Base-by-base conservation (phyloP, 2,329 filamentous ascomycete genomes). In the Gnomoniopsis smithogilvyi region DNA sequence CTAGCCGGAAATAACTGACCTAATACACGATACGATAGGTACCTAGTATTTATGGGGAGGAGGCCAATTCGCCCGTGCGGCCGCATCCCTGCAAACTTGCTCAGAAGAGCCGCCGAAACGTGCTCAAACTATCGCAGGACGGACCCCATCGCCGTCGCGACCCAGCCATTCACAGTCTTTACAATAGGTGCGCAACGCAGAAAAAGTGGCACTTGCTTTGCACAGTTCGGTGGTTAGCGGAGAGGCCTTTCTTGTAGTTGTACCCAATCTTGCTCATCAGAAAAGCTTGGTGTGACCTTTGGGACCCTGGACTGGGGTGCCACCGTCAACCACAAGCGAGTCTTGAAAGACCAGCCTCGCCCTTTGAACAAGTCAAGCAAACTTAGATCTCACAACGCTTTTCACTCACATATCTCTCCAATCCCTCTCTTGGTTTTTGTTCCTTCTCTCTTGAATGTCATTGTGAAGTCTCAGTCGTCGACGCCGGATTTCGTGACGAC, bases 1-100 rank as follows among this genome's bases (percentile, higher is more conserved):
- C 26, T 30, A 30, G n/a, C n/a, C n/a, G n/a, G n/a, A n/a, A n/a
- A n/a, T n/a, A n/a, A n/a, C n/a, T n/a, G n/a, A n/a, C n/a, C n/a
- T n/a, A n/a, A n/a, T n/a, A n/a, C n/a, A n/a, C n/a, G n/a, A n/a
- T n/a, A n/a, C n/a, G n/a, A n/a, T n/a, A n/a, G n/a, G n/a, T n/a
- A n/a, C n/a, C n/a, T 30, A 30, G 4, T 8, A 30, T 30, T 4
- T 30, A 30, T 4, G 26, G 38, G 38, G 38, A 15, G 38, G n/a
- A n/a, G 14, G n/a, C 38, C 41, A n/a, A 45, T 45, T 45, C n/a
- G 41, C 41, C 15, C 41, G 41, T 51, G 48, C 48, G n/a, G 46
- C 54, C n/a, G 3, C 19, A 50, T 51, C 54, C 54, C 54, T 51
- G 54, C 54, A 56, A 56, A 56, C 54, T 56, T 56, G 54, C 54